phyloP scores from a whole-genome alignment of 352 stramenopile genomes.

The Lagenidium sp. region DNA sequence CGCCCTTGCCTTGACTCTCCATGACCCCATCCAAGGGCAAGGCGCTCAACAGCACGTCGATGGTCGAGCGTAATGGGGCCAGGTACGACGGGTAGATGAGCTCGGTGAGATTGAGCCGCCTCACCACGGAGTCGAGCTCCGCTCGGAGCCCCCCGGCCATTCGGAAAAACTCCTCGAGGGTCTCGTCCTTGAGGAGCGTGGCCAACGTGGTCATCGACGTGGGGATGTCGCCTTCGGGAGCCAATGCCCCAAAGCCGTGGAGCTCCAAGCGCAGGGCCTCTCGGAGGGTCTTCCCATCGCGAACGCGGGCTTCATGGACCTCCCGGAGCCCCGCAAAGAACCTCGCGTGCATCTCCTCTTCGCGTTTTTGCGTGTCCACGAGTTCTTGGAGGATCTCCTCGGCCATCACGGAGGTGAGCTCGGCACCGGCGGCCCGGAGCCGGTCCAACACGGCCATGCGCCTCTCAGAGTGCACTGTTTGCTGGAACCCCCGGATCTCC shows the following conservation, averaged over 20 bases:
- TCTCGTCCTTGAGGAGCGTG: conserved; percentile 25
- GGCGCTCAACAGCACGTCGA: conserved; percentile 49
- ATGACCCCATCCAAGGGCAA: conserved; percentile 53
- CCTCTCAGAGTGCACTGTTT: conserved; percentile 33
- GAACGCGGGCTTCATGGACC: conserved; percentile 28
- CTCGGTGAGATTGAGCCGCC: conserved; percentile 47
- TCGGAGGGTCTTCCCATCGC: conserved; percentile 21
- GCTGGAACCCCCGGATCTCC: conserved; percentile 42
- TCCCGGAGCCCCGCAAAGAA: conserved; percentile 45
- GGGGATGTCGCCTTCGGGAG: conserved; percentile 38
- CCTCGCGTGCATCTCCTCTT: conserved; percentile 50
- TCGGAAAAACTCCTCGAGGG: conserved; percentile 80
- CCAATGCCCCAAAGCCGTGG: conserved; percentile 55
- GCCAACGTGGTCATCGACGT: conserved; percentile 19
- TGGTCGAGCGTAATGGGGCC: conserved; percentile 16
- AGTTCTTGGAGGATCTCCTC: conserved; percentile 34
- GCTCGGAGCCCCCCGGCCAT: conserved; percentile 62
- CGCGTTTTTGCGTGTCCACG: conserved; percentile 36
- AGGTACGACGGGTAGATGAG: conserved; percentile 77
- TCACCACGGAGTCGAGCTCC: conserved; percentile 58
- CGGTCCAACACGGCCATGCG: conserved; percentile 37
- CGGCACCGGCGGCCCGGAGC: conserved; percentile 25
- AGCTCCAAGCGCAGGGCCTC: conserved; percentile 46
- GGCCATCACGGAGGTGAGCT: conserved; percentile 31
- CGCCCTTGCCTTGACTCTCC: conserved; percentile 73